phyloP scores from a whole-genome alignment of 1,139 yeast genomes.

The Candida smagusa region DNA sequence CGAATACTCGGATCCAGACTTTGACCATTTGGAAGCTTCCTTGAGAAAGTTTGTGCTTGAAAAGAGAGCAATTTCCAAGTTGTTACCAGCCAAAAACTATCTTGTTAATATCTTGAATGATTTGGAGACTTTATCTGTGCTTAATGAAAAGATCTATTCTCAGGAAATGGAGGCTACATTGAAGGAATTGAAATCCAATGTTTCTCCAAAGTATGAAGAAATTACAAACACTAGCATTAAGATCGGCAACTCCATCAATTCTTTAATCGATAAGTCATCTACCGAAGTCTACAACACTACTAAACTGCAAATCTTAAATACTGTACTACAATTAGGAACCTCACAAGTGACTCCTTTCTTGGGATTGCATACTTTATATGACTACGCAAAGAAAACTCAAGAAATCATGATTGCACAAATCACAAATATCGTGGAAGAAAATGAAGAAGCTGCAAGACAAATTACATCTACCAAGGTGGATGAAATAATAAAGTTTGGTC shows the following conservation, averaged over 20 bases:
- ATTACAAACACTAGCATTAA: slow-evolving; percentile 50
- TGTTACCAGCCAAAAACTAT: slow-evolving; percentile 89
- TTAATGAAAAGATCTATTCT: slow-evolving; percentile 57
- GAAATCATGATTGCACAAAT: slow-evolving; percentile 63
- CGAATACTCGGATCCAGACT: slow-evolving; percentile 50
- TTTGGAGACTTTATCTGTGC: slow-evolving; percentile 53
- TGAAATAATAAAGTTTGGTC: slow-evolving; percentile 64
- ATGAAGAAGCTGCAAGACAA: slow-evolving; percentile 68
- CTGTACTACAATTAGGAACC: slow-evolving; percentile 58
- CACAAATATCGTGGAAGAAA: slow-evolving; percentile 54
- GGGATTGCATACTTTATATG: slow-evolving; percentile 65
- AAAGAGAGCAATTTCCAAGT: slow-evolving; percentile 82
- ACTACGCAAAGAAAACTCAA: slow-evolving; percentile 71
- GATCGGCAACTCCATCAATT: slow-evolving; percentile 59
- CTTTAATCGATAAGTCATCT: slow-evolving; percentile 58
- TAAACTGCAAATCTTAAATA: slow-evolving; percentile 47
- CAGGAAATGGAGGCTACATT: slow-evolving; percentile 45
- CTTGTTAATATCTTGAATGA: slow-evolving; percentile 68
- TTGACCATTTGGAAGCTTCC: slow-evolving; percentile 81
- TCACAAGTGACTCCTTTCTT: slow-evolving; percentile 52
- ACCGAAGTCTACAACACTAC: slow-evolving; percentile 61
- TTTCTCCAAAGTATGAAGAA: slow-evolving; percentile 64
- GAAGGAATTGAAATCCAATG: slow-evolving; percentile 43
- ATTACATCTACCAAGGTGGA: slow-evolving; percentile 59
- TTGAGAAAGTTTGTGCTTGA: slow-evolving; percentile 83